phyloP scores from a whole-genome alignment of 441 rosid genomes.

The Melastoma candidum region DNA sequence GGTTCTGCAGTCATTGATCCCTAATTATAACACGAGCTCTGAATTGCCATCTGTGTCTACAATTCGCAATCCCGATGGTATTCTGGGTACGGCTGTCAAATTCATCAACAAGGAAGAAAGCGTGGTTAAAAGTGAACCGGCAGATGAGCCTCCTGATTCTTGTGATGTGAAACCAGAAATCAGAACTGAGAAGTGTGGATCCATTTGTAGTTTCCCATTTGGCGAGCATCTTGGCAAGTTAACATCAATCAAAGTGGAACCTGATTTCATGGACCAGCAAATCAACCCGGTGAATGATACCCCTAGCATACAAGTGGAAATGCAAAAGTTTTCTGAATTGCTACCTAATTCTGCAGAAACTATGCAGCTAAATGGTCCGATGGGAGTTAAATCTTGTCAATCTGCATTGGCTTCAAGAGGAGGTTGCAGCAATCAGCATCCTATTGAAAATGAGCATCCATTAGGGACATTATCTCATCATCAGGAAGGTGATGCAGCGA shows the following conservation, averaged over 20 bases:
- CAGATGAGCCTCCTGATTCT: constrained; percentile 31
- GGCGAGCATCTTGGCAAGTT: constrained; percentile 19
- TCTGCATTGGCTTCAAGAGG: not conserved
- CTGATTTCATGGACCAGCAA: constrained; percentile 21
- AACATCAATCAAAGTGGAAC: constrained; percentile 42
- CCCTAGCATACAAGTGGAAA: not conserved
- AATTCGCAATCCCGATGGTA: constrained; percentile 15
- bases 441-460: constrained; percentile 17
- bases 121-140: constrained; percentile 52
- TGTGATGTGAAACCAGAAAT: constrained; percentile 5
- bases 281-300: constrained; percentile 14
- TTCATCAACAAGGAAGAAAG: constrained; percentile 18
- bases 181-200: constrained; percentile 39
- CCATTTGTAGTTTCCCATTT: constrained; percentile 22
- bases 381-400: constrained; percentile 5
- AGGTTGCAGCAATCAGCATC: constrained; percentile 8
- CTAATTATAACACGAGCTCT: constrained; percentile 19
- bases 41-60: constrained; percentile 25
- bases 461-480: constrained; percentile 15
- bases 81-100: constrained; percentile 14
- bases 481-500: too few relatives aligned
- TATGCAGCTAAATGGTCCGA: not conserved
- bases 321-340: constrained; percentile 13
- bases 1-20: constrained; percentile 34
- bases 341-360: not conserved